Evolutionary conservation across 495 filamentous ascomycete genomes (phyloP), one percentile per base, ranked within the genome.

Genomic region (Cryomyces minteri): DNA sequence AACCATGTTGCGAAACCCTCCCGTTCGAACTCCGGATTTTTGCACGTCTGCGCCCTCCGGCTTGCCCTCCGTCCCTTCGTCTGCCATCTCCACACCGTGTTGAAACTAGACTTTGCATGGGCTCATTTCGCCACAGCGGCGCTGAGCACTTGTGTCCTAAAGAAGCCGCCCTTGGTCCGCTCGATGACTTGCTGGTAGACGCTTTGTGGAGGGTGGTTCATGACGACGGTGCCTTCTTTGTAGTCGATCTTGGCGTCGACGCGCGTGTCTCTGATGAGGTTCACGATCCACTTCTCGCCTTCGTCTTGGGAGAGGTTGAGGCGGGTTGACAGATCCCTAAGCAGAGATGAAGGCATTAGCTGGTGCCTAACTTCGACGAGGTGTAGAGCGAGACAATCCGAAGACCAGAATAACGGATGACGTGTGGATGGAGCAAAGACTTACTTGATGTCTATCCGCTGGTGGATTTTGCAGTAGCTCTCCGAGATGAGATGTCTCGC

Each of bases 201-300:
- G 30, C 83, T 92, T 67, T 87, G 86, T 14, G 90, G 88, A 39
- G 90, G 90, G 67, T 98, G 90, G 68, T 98, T 98, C 90, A 98
- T 98, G 48, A 98, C 77, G 30, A 98, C 90, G 37, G 90, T 98
- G 53, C 90, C 90, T 66, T 88, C 85, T 69, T 96, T 82, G 67
- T 94, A 96, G 63, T 98, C 90, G 52, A 98, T 92, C 75, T 98
- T 98, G 50, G 92, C 90, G 56, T 98, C 90, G 37, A 98, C 84
- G 43, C 90, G 73, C 3, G 90, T 98, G 61, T 98, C 90, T 38
- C 34, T 38, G 66, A 98, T 98, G 39, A 96, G 74, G 67, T 98
- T 98, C 48, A 98, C 90, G 52, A 98, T 98, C 92, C 92, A 96
- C 71, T 95, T 96, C 77, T 98, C 90, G 52, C 92, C 90, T 54